Evolutionary conservation across 257 asterid species (phyloP), one percentile per base, ranked within the genome.

Genomic region (Linderniella brevidens): DNA sequence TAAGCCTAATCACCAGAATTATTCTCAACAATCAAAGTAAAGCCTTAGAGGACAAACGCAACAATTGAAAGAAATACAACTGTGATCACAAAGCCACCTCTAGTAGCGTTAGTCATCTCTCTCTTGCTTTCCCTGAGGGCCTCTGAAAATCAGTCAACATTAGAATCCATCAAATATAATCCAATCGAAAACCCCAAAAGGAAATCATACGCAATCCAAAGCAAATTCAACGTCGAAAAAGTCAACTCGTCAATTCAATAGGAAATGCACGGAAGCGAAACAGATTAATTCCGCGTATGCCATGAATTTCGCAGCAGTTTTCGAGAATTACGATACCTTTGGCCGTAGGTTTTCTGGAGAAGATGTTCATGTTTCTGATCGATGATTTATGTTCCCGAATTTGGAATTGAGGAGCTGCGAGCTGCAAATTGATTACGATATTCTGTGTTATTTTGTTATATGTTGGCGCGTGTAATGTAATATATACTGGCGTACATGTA

Each of bases 301-400:
- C 32, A 8, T 14, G 43, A 55, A 11, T 35, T 19, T 19, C 18
- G 8, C 17, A 14, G 37, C 12, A 51, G 37, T 5, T 37, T 32
- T 12, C 8, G 5, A 32, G 6, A 50, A 20, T 6, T 19, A 19
- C 41, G 39, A 49, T 56, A 79, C 92, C 86, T 79, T 79, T 79
- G 58, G 82, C 70, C 35, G 76, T 68, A 39, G 92, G 92, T 55
- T 79, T 79, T 57, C 68, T 75, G 45, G 86, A 71, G 68, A 79
- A 79, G 60, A 79, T 50, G 59, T 73, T 79, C 79, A 78, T 78
- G 13, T 25, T 72, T 19, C 37, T 41, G 54, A 49, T 49, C 42
- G 16, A 49, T 2, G 32, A 25, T 25, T 25, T 25, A 25, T 25
- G 32, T 25, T 25, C 32, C n/a, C 32, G 32, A 25, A 25, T 25